Percentiles rank a stretch among this genome's conserved stretches.
Conservation (phyloP, 2,329 filamentous ascomycete species). For the Fusarium sp. region DNA sequence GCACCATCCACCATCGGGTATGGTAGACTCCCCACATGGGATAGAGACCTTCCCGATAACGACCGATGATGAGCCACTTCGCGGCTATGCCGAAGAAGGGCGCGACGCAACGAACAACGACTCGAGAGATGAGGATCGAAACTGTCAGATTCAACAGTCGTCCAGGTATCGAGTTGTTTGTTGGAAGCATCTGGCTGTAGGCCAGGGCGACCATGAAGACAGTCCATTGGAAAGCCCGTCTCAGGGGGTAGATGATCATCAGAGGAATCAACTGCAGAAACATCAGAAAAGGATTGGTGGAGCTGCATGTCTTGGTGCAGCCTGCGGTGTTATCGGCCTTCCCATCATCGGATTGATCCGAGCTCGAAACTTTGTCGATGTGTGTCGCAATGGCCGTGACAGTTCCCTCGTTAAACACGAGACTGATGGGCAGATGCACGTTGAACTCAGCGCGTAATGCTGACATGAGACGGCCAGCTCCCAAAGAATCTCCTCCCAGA, state of each 20-base stretch:
- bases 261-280: conserved; percentile 60
- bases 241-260: conserved; percentile 58
- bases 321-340: conserved; percentile 41
- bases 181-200: conserved; percentile 51
- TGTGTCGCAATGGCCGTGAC: conserved; percentile 51
- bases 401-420: conserved; percentile 59
- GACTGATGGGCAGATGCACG: conserved; percentile 58
- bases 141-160: conserved; percentile 58
- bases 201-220: conserved; percentile 58
- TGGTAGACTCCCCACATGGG: conserved; percentile 68
- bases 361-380: conserved; percentile 47
- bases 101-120: conserved; percentile 50
- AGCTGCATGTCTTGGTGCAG: conserved; percentile 55
- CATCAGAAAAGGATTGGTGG: conserved; percentile 58
- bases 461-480: conserved; percentile 61
- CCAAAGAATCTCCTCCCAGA: conserved; percentile 62
- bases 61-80: conserved; percentile 64
- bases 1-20: conserved; percentile 65
- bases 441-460: conserved; percentile 58
- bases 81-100: conserved; percentile 58
- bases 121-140: conserved; percentile 54
- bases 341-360: not conserved
- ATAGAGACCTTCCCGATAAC: conserved; percentile 60
- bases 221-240: conserved; percentile 61
- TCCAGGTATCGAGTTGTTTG: conserved; percentile 51